Evolutionary conservation across 306 rosid genomes (phyloP), one percentile per base, ranked within the genome.

Genomic region (Gastrolobium bilobum): DNA sequence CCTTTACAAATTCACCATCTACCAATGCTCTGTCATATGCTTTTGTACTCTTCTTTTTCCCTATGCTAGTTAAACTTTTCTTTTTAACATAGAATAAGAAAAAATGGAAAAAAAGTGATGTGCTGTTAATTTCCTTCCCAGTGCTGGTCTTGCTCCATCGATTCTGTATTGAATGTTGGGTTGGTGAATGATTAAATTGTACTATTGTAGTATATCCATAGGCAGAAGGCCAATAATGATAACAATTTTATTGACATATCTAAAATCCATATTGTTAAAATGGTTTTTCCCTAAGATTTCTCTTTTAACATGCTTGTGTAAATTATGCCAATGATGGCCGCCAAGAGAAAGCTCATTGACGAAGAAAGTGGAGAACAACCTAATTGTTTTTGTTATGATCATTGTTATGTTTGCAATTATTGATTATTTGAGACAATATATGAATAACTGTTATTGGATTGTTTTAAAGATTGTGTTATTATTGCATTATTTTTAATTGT

Each of bases 301-400:
- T 75, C 51, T 64, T 39, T 73, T 34, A 20, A 37, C 58, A 73
- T 44, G 56, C 60, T 8, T 54, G 60, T 7, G 4, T 15, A 38
- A 14, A 34, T 66, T 40, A 44, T 52, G 31, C 62, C 2, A 15
- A 51, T 61, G 40, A 46, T 37, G 44, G 44, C 58, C 57, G 7
- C 66, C 46, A 34, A n/a, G 35, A 58, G 75, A 29, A 54, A 47
- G 6, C 46, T 76, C 52, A 20, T 48, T 38, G 37, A 37, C 10
- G 34, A 30, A 58, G 61, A 26, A 67, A 37, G 48, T 10, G 47
- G 70, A 34, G 34, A 69, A 31, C 11, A 63, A 10, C 76, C 68
- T 33, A 58, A 44, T 58, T 33, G 6, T 60, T 30, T 10, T 30
- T 39, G 7, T 10, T 77, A 52, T 30, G 44, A 52, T 77, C 14